Percentiles rank a stretch among this genome's conserved stretches.
phyloP scores from a whole-genome alignment of 1,139 yeast species.

The Debaryomyces singareniensis region DNA sequence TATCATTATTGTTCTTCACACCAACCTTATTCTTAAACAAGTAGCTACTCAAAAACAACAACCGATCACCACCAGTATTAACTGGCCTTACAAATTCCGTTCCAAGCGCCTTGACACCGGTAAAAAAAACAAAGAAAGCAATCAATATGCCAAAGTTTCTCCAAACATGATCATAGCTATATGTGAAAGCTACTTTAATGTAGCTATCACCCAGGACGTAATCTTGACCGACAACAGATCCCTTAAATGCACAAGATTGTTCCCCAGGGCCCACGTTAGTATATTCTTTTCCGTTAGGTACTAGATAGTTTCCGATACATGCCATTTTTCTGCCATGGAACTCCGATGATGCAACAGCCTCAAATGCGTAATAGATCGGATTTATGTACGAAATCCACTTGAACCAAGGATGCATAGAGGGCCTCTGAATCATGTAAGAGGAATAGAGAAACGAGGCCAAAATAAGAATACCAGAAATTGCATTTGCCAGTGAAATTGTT shows the following conservation, averaged over 20 bases:
- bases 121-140: constrained; percentile 49
- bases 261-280: constrained; percentile 27
- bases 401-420: constrained; percentile 61
- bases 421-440: constrained; percentile 51
- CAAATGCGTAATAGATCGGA: constrained; percentile 53
- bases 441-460: constrained; percentile 46
- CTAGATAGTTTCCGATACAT: constrained; percentile 33
- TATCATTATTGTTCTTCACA: constrained; percentile 13
- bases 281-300: constrained; percentile 51
- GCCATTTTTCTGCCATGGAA: constrained; percentile 51
- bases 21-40: constrained; percentile 28
- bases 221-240: constrained; percentile 38
- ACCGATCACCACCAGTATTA: constrained; percentile 52
- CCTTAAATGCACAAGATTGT: constrained; percentile 47
- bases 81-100: constrained; percentile 42
- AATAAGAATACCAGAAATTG: constrained; percentile 44
- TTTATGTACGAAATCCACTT: constrained; percentile 56
- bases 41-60: constrained; percentile 50
- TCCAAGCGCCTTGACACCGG: constrained; percentile 37
- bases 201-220: constrained; percentile 46
- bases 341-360: constrained; percentile 48
- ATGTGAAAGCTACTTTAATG: constrained; percentile 34
- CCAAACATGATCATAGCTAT: constrained; percentile 49
- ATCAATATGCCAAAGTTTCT: constrained; percentile 57
- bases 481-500: constrained; percentile 44